These are phyloP conservation scores for Violaceomyces palustris DNA, from an alignment of 1,284 basidiomycete genomes.

Conservation along the genomic window DNA sequence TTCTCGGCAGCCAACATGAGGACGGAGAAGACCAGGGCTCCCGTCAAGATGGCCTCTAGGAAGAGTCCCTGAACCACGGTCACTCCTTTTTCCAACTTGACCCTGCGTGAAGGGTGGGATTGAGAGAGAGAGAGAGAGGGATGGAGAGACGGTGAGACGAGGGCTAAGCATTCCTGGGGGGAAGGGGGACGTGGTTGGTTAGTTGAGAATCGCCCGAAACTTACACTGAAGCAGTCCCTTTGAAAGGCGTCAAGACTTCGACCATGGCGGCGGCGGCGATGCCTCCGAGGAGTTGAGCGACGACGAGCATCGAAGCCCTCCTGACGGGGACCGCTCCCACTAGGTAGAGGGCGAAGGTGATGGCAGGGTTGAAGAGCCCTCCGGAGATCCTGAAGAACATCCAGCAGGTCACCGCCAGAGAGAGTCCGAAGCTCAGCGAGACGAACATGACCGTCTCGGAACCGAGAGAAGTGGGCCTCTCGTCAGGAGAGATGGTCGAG, in stretches of 20 bases:
- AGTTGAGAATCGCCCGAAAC: too few relatives aligned
- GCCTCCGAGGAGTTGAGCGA: slow-evolving; percentile 41
- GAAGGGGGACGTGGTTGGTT: too few relatives aligned
- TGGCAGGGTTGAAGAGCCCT: slow-evolving; percentile 59
- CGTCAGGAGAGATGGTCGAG: neutral
- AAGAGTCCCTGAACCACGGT: slow-evolving; percentile 28
- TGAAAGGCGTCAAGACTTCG: slow-evolving; percentile 13
- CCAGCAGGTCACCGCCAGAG: slow-evolving; percentile 55
- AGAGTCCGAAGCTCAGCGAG: slow-evolving; percentile 34
- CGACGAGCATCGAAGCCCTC: slow-evolving; percentile 53
- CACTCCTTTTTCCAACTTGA: slow-evolving; percentile 6
- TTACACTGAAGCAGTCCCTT: too few relatives aligned
- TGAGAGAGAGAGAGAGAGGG: too few relatives aligned
- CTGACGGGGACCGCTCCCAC: slow-evolving; percentile 54
- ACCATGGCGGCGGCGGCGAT: slow-evolving; percentile 25
- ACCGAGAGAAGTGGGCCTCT: slow-evolving; percentile 10
- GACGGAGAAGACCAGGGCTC: slow-evolving; percentile 27
- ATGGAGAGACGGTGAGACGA: too few relatives aligned
- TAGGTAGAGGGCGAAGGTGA: slow-evolving; percentile 56
- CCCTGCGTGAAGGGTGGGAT: slow-evolving; percentile 8
- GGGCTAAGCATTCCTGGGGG: too few relatives aligned
- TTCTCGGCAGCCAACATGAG: slow-evolving; percentile 51
- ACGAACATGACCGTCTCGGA: slow-evolving; percentile 39
- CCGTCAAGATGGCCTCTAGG: slow-evolving; percentile 17
- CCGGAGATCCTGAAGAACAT: slow-evolving; percentile 70